Evolutionary conservation across 2,329 filamentous ascomycete species (phyloP).

Genomic region (Mariannaea sp.): DNA sequence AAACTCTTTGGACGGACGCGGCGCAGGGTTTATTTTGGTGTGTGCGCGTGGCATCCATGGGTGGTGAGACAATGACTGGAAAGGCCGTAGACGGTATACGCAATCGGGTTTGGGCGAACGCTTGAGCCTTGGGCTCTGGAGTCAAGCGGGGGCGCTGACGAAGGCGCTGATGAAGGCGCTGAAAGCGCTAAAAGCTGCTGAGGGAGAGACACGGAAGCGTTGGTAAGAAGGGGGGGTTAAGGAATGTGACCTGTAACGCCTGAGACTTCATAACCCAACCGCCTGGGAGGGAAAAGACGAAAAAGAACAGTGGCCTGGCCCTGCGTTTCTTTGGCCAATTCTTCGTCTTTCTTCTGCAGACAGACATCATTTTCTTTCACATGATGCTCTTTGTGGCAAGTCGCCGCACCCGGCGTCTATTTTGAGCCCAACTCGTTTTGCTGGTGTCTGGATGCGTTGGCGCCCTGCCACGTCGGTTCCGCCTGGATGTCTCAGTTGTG

Average conservation of each 20-base stretch:
- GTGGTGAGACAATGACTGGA: conserved; percentile 29
- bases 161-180: conserved; percentile 22
- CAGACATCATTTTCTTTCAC: conserved; percentile 23
- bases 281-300: no score
- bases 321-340: not conserved
- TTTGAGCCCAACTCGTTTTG: conserved; percentile 27
- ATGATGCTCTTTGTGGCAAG: conserved; percentile 32
- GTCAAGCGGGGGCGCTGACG: conserved; percentile 4
- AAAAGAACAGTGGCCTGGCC: conserved; percentile 24
- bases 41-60: conserved; percentile 18
- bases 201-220: conserved; percentile 6
- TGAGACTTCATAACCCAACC: no score
- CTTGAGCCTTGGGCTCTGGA: not conserved
- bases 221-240: conserved; percentile 18
- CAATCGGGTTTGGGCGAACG: conserved; percentile 32
- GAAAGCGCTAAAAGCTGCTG: no score
- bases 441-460: conserved; percentile 29
- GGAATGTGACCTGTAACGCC: conserved; percentile 39
- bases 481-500: conserved; percentile 35
- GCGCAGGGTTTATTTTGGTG: conserved; percentile 30
- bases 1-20: conserved; percentile 31
- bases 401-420: conserved; percentile 34
- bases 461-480: conserved; percentile 22
- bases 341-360: no score
- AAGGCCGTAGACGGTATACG: conserved; percentile 22